Conservation (phyloP, 129 eudicot genomes). For the Arctium minus region DNA sequence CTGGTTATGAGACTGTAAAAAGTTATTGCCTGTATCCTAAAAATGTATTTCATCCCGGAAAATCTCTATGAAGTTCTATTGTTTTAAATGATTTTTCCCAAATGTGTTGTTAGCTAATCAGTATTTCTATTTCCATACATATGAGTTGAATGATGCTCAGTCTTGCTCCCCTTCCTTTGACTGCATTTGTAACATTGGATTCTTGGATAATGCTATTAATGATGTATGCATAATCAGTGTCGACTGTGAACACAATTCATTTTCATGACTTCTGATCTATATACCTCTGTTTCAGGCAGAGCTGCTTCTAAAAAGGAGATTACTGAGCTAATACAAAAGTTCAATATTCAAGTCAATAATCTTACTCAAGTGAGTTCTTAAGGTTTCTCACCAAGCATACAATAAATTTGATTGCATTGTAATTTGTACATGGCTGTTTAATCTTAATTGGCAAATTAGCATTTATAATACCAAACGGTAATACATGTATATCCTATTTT, state of each 20-base stretch:
- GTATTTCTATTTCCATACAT: neutral
- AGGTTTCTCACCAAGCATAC: neutral
- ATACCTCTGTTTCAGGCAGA: conserved; percentile 50
- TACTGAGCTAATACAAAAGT: conserved; percentile 59
- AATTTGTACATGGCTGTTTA: neutral
- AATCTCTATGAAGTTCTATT: neutral
- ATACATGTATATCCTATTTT: too few relatives aligned
- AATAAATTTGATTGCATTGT: neutral
- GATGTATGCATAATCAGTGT: neutral
- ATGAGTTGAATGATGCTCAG: neutral
- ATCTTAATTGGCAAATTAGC: neutral
- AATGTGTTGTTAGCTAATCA: neutral
- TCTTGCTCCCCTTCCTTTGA: too few relatives aligned
- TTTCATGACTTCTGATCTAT: neutral
- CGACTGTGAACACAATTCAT: neutral
- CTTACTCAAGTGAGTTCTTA: conserved; percentile 79
- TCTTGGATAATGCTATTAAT: conserved; percentile 11
- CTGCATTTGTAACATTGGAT: neutral
- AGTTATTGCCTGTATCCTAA: neutral
- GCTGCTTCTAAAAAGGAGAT: conserved; percentile 64
- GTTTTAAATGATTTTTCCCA: neutral
- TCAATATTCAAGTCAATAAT: conserved; percentile 96
- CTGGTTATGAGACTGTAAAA: neutral
- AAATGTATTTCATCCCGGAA: neutral
- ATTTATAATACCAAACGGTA: too few relatives aligned